Base-by-base conservation (phyloP, 2,329 filamentous ascomycete species). In the Byssoonygena ceratinophila region DNA sequence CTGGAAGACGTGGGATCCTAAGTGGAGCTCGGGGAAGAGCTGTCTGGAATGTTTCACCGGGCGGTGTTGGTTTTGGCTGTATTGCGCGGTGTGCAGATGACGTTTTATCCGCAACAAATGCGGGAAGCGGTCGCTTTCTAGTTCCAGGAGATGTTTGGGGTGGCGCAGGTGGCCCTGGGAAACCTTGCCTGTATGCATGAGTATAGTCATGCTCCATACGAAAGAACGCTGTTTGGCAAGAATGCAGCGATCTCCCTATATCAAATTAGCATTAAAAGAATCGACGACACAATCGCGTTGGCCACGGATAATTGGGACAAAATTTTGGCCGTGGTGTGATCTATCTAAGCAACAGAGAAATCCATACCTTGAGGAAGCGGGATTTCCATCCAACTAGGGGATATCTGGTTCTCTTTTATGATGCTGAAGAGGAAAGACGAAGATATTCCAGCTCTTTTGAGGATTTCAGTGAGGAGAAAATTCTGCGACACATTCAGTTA, bases 301-400 rank as follows among this genome's bases (percentile, higher is more conserved):
- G 4, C 20, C 43, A 29, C 5, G 22, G 22, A 14, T 20, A 6
- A 39, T 20, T 20, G 4, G n/a, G n/a, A n/a, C 4, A 18, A 39
- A 18, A 9, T 4, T 39, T 39, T 39, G 4, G 11, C n/a, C 2
- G 6, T n/a, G 3, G n/a, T 4, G 11, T n/a, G 14, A 4, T 6
- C n/a, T 44, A 12, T n/a, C 3, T 16, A 3, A 27, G 41, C 22
- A 29, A 34, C 31, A 23, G 39, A 1, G 44, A 25, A 6, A 27
- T 16, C 9, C 57, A 59, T 71, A 72, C 69, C 69, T 68, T 65
- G 60, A 55, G 69, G 69, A 51, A 72, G 64, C 34, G 68, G 69
- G 49, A 71, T 71, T 59, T 71, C 65, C 46, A 59, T 59, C 68
- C 68, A 71, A 51, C 56, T 64, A 45, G 69, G 68, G 34, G 51